These are phyloP conservation scores for Ceratopteris richardii DNA, from an alignment of 75 land plant species.

Conservation along the genomic window DNA sequence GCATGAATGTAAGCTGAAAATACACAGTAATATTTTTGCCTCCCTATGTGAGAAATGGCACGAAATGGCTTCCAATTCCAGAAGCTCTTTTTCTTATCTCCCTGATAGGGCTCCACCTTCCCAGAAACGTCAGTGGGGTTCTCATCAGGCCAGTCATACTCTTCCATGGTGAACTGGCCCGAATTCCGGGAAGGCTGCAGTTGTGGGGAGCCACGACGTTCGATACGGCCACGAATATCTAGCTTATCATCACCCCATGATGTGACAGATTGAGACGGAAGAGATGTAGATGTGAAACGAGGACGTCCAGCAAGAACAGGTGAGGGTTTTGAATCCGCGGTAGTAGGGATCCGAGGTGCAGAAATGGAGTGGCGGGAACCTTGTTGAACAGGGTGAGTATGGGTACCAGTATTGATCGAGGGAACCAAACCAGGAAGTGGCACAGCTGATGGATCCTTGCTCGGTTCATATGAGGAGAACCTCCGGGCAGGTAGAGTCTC, in stretches of 20 bases:
- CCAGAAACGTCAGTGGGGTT: background rate
- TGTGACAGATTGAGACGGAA: background rate
- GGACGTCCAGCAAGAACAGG: background rate
- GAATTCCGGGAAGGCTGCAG: background rate
- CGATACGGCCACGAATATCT: background rate
- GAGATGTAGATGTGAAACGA: background rate
- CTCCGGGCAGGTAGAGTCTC: background rate
- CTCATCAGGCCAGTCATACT: constrained; percentile 14
- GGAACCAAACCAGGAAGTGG: background rate
- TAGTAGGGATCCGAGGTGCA: background rate
- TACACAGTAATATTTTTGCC: constrained; percentile 52
- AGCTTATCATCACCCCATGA: background rate
- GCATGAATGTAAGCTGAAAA: constrained; percentile 78
- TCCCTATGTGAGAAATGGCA: constrained; percentile 76
- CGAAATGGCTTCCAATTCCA: constrained; percentile 97
- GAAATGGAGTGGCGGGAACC: background rate
- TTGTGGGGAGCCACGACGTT: constrained; percentile 1
- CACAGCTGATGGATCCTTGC: constrained; percentile 1
- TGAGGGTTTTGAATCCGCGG: background rate
- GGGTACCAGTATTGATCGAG: background rate
- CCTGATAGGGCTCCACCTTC: constrained; percentile 7
- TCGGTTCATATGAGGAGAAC: background rate
- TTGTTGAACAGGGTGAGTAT: background rate
- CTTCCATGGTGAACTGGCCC: background rate
- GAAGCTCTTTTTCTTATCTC: constrained; percentile 50